Evolutionary conservation across 768 basidiomycete genomes (phyloP), one percentile per base, ranked within the genome.

Genomic region (Gloeopeniophorella convolvens): DNA sequence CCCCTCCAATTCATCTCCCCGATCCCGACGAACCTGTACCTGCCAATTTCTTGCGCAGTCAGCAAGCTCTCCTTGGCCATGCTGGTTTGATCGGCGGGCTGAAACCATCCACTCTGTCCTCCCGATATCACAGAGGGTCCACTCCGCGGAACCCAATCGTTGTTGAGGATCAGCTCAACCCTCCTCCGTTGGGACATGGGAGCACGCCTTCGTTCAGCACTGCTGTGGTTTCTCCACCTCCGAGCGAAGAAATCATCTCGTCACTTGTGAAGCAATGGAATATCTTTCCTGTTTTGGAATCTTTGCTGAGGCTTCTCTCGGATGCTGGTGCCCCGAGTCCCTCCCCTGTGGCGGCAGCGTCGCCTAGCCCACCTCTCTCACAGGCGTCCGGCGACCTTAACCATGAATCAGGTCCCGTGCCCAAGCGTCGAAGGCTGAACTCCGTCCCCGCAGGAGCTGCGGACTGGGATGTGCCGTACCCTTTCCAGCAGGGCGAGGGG

Each of bases 401-500:
- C 45, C 37, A 43, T 12, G 62, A 41, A 37, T 35, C 24, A 20
- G 54, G 52, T 7, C 62, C 72, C 7, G 60, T 71, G 5, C 40
- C 59, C 16, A 89, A 86, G 66, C 80, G 77, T 53, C 75, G 85
- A 24, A 85, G 77, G 57, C 68, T 89, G 12, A 72, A 71, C 49
- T 67, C 70, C 8, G 85, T 90, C 12, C 88, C 88, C 28, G 88
- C 88, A 18, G 88, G 88, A 10, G 88, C 88, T 1, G 73, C 65
- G 1, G 85, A 89, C 60, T 90, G 88, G 88, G 85, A 89, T 57
- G 77, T 89, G 0, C 88, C 88, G 0, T 89, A 82, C 63, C 88
- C 88, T 5, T 89, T 89, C 55, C 66, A 64, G 33, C 68, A 73
- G 41, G 88, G 85, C 24, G 82, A 90, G 57, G 88, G 83, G 2